These are phyloP conservation scores for Lablab purpureus DNA, from an alignment of 306 rosid species.

Conservation along the genomic window DNA sequence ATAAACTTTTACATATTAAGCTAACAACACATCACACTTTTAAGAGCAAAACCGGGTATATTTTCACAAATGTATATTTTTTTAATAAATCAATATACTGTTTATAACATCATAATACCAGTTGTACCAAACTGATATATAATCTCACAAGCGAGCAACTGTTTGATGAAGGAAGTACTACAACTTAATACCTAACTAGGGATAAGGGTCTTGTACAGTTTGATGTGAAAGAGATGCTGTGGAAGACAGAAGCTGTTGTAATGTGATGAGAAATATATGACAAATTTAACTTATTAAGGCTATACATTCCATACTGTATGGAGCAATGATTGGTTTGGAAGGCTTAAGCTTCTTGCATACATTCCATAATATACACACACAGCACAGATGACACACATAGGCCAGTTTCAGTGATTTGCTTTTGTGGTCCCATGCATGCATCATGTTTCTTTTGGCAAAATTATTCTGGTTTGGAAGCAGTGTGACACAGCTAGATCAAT, in stretches of 20 bases:
- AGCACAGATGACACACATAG: neutral
- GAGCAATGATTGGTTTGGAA: conserved; percentile 44
- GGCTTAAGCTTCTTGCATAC: conserved; percentile 20
- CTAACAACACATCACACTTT: no score
- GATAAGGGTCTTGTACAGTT: neutral
- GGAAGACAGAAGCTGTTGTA: neutral
- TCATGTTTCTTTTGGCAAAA: conserved; percentile 17
- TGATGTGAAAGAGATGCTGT: neutral
- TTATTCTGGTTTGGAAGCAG: conserved; percentile 27
- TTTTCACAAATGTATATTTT: no score
- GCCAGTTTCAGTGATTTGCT: neutral
- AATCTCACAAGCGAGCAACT: neutral
- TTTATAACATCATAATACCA: neutral
- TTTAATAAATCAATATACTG: neutral
- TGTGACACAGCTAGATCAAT: conserved; percentile 22
- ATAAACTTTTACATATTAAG: no score
- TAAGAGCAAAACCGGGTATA: no score
- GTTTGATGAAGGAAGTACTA: neutral
- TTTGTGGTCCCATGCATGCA: conserved; percentile 26
- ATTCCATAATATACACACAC: neutral
- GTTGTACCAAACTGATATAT: neutral
- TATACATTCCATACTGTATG: neutral
- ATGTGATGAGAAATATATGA: conserved; percentile 19
- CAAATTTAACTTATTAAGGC: conserved; percentile 18
- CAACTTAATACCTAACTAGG: neutral